Conservation (phyloP, 495 filamentous ascomycete genomes). For the Clavariopsis aquatica region DNA sequence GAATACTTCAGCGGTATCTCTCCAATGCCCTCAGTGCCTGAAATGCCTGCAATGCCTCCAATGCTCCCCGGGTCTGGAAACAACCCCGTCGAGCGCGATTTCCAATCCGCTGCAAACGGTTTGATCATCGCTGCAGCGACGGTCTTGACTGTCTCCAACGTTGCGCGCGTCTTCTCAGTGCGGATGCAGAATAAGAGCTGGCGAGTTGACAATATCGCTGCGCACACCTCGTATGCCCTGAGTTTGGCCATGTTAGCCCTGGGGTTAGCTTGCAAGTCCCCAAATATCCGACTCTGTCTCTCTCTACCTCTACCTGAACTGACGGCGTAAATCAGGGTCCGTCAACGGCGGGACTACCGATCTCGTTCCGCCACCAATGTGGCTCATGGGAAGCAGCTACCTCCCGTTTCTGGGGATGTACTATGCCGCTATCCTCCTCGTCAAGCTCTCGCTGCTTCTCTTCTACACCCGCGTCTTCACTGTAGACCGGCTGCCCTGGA, state of each 20-base stretch:
- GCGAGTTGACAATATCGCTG: neutral
- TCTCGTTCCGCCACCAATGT: neutral
- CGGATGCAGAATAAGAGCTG: neutral
- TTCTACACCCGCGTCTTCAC: neutral
- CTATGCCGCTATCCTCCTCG: neutral
- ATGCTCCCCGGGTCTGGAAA: no score
- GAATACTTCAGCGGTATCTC: no score
- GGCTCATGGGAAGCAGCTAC: neutral
- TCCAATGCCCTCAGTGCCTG: no score
- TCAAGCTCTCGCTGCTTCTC: neutral
- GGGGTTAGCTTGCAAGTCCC: neutral
- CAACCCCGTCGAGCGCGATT: neutral
- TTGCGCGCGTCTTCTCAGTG: neutral
- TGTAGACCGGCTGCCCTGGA: neutral
- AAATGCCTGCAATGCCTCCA: no score
- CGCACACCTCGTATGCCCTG: neutral
- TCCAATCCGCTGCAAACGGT: neutral
- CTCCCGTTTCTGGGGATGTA: neutral
- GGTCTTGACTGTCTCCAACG: neutral
- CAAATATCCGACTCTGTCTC: no score
- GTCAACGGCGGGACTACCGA: neutral
- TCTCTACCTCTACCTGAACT: no score
- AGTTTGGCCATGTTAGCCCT: neutral
- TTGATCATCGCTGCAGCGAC: neutral
- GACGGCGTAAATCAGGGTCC: neutral